Base-by-base conservation (phyloP, 2,329 filamentous ascomycete genomes). In the Ophiocordyceps unilateralis region DNA sequence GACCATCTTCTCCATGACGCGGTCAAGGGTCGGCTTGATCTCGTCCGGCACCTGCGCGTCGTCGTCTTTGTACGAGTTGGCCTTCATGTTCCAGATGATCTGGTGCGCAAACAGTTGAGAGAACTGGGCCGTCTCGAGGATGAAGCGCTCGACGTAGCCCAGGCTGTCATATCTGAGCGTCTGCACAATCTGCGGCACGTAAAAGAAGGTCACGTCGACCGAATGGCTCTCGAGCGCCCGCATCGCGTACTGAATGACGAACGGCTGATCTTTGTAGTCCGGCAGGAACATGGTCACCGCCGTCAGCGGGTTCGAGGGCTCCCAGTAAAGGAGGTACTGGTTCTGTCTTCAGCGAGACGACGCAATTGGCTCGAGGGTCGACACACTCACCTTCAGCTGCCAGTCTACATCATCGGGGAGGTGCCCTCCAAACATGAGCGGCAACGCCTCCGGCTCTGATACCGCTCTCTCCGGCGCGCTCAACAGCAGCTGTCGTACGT, bases 81-180 rank as follows among this genome's bases (percentile, higher is more conserved):
- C 91, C 60, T 96, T 98, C 82, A 99, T 98, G 59, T 98, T 99
- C 91, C 93, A 99, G 57, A 99, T 98, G 51, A 98, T 96, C 55
- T 99, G 91, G 59, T 99, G 93, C 2, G 93, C 89, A 61, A 98
- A 98, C 9, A 96, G 67, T 60, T 96, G 91, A n/a, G 91, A 96
- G 55, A 94, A 88, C 53, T 93, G 89, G 1, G 88, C 91, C 1
- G 93, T 95, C 64, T 99, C 91, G 15, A 96, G 71, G 44, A 98
- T 96, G 56, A 95, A 98, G 39, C 89, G 76, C 61, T 95, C 87
- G 2, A 95, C 88, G 56, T 98, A 98, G 44, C 91, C 91, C 21
- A 98, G 69, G 12, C 74, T 75, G 67, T 99, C 91, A 53, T 96
- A 95, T 43, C 91, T 81, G 38, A 99, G 72, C 38, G 85, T 83